These are phyloP conservation scores for Ascochyta pisi DNA, from an alignment of 2,329 filamentous ascomycete species.

Conservation along the genomic window DNA sequence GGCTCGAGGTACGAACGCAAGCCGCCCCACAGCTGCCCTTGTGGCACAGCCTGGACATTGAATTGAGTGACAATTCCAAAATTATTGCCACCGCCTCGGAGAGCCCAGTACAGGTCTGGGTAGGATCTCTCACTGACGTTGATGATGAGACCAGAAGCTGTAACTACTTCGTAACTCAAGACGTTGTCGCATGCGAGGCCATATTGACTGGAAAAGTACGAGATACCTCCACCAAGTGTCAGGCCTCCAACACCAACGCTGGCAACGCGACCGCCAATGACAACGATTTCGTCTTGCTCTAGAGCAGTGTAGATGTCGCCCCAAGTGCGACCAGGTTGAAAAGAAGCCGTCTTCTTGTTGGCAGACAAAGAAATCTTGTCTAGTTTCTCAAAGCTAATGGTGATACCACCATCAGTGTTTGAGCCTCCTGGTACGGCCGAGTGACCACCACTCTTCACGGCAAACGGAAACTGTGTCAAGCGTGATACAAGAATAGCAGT, in stretches of 20 bases:
- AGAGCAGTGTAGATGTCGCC: constrained; percentile 41
- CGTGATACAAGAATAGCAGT: constrained; percentile 23
- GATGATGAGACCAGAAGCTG: constrained; percentile 27
- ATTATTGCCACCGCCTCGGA: constrained; percentile 47
- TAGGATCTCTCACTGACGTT: constrained; percentile 34
- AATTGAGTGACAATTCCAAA: constrained; percentile 47
- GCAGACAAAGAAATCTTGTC: constrained; percentile 33
- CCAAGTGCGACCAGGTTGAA: constrained; percentile 48
- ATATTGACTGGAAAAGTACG: constrained; percentile 32
- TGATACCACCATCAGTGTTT: constrained; percentile 53
- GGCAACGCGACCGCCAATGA: constrained; percentile 38
- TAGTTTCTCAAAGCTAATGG: constrained; percentile 50
- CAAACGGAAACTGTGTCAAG: constrained; percentile 46
- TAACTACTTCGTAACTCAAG: constrained; percentile 43
- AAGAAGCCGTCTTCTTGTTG: constrained; percentile 34
- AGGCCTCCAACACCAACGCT: constrained; percentile 33
- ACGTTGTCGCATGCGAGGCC: constrained; percentile 44
- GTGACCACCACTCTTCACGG: constrained; percentile 55
- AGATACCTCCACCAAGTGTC: constrained; percentile 38
- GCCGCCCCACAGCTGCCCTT: constrained; percentile 40
- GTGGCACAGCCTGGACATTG: constrained; percentile 27
- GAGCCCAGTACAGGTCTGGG: constrained; percentile 49
- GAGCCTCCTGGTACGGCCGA: constrained; percentile 50
- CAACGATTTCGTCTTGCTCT: constrained; percentile 27
- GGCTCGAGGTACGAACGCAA: constrained; percentile 18